Percentiles rank a stretch among this genome's conserved stretches.
These are phyloP conservation scores for Berberis vulgaris DNA, from an alignment of 164 flowering plant species.

Conservation along the genomic window DNA sequence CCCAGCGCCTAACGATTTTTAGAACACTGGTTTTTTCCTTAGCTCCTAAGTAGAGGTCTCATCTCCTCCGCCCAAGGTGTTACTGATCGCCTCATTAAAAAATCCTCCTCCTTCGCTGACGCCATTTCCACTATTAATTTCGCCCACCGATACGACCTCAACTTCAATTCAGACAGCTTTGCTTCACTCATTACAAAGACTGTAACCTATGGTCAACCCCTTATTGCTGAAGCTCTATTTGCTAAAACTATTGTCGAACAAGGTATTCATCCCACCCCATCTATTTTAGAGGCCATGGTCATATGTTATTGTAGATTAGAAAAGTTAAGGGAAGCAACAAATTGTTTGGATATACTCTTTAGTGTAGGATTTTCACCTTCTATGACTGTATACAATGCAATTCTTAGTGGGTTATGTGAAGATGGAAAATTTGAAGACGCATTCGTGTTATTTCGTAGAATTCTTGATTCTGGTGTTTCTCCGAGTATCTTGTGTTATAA, in stretches of 20 bases:
- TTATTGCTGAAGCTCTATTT: slow-evolving; percentile 30
- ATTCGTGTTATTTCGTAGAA: slow-evolving; percentile 20
- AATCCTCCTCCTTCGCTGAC: slow-evolving; percentile 19
- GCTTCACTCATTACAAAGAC: slow-evolving; percentile 21
- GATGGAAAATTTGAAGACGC: slow-evolving; percentile 30
- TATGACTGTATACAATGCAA: slow-evolving; percentile 21
- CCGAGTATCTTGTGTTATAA: slow-evolving; percentile 22
- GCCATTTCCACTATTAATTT: slow-evolving; percentile 24
- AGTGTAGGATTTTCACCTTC: slow-evolving; percentile 14
- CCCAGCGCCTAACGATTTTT: too few species aligned
- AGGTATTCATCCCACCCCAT: slow-evolving; percentile 24
- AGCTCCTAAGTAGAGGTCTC: slow-evolving; percentile 25
- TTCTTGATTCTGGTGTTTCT: slow-evolving; percentile 13
- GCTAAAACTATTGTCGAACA: slow-evolving; percentile 24
- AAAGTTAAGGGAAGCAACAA: slow-evolving; percentile 32
- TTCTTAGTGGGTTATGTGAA: slow-evolving; percentile 26
- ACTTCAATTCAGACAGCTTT: slow-evolving; percentile 22
- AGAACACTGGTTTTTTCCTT: too few species aligned
- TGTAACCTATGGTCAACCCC: slow-evolving; percentile 22
- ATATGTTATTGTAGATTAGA: slow-evolving; percentile 41
- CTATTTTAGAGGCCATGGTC: slow-evolving; percentile 38
- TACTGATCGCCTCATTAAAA: slow-evolving; percentile 23
- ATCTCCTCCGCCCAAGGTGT: slow-evolving; percentile 35
- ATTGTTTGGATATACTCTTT: slow-evolving; percentile 26
- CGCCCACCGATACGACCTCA: slow-evolving; percentile 26